A percentile compares a stretch with the other conserved stretches of the same genome.
phyloP scores from a whole-genome alignment of 2,329 filamentous ascomycete genomes.

The Penicillium sp. region DNA sequence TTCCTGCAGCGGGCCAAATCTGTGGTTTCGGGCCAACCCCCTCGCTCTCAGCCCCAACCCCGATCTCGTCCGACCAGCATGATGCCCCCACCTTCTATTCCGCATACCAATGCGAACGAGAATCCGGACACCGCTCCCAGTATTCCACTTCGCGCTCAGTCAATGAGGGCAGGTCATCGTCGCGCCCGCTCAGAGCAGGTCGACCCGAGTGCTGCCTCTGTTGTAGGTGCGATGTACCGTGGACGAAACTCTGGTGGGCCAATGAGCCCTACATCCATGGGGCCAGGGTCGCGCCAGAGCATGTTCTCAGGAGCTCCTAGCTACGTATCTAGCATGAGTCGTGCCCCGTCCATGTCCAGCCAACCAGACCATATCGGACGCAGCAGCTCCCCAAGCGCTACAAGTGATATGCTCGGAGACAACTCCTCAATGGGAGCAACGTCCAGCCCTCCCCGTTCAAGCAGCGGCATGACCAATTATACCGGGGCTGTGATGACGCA shows the following conservation, averaged over 20 bases:
- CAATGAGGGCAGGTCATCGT: constrained; percentile 45
- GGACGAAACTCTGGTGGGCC: constrained; percentile 57
- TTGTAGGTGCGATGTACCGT: constrained; percentile 90
- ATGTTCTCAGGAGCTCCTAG: constrained; percentile 42
- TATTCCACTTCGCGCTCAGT: constrained; percentile 48
- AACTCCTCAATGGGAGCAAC: constrained; percentile 47
- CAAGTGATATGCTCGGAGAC: constrained; percentile 50
- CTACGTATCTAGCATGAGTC: constrained; percentile 56
- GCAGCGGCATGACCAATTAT: constrained; percentile 68
- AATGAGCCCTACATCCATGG: constrained; percentile 54
- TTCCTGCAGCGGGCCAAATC: constrained; percentile 63
- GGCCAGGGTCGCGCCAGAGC: constrained; percentile 42
- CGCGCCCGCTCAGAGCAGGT: constrained; percentile 53
- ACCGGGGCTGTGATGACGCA: constrained; percentile 63
- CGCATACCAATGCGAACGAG: constrained; percentile 42
- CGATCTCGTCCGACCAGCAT: constrained; percentile 50
- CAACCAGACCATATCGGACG: constrained; percentile 50
- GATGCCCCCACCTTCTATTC: constrained; percentile 37
- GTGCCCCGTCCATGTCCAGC: constrained; percentile 54
- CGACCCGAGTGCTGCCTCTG: constrained; percentile 59
- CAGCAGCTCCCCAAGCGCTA: constrained; percentile 67
- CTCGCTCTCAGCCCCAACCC: constrained; percentile 38
- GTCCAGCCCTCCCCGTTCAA: constrained; percentile 62
- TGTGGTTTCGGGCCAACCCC: constrained; percentile 50
- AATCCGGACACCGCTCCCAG: constrained; percentile 51